Base-by-base conservation (phyloP, 2,329 filamentous ascomycete species). In the Clonostachys byssicola region DNA sequence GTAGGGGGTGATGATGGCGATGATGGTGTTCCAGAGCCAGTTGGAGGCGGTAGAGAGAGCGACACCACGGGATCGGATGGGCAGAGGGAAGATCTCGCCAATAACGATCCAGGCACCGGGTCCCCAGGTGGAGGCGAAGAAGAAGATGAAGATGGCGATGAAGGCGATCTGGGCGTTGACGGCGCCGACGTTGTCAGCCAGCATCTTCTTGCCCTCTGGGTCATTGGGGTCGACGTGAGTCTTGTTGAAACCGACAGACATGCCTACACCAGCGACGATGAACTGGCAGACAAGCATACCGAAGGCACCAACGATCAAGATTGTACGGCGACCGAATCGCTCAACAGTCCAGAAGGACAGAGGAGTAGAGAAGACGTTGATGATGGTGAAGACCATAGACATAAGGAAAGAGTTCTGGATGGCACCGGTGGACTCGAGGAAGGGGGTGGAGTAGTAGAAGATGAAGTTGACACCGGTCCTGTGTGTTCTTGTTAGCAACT, bases 111-210 rank as follows among this genome's bases (percentile, higher is more conserved):
- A 91, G 46, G 87, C 80, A 44, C 83, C 86, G 7, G 89, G 89
- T 46, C 90, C 90, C 90, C 89, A 95, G 53, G 90, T 95, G 49
- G 80, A 84, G 50, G 90, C 90, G 66, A 95, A 95, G 78, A 86
- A 92, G 79, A 89, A 91, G 76, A 95, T 92, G 78, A 91, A 94
- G 74, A 95, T 85, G 72, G 85, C 87, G 62, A 94, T 94, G 73
- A 95, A 94, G 51, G 88, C 82, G 54, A 95, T 90, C 77, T 92
- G 85, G 44, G 86, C 81, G 56, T 80, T 75, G 57, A 80, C 77
- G 34, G 82, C 84, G 3, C 71, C 54, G 51, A 75, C 68, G 65
- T 85, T 81, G 69, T 78, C 45, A 59, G 74, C 73, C 8, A 73
- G 66, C 17, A 60, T 17, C 20, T 18, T 23, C 23, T 23, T 63